Evolutionary conservation across 352 stramenopile species (phyloP), one percentile per base, ranked within the genome.

Genomic region (Globisporangium orthogonon): DNA sequence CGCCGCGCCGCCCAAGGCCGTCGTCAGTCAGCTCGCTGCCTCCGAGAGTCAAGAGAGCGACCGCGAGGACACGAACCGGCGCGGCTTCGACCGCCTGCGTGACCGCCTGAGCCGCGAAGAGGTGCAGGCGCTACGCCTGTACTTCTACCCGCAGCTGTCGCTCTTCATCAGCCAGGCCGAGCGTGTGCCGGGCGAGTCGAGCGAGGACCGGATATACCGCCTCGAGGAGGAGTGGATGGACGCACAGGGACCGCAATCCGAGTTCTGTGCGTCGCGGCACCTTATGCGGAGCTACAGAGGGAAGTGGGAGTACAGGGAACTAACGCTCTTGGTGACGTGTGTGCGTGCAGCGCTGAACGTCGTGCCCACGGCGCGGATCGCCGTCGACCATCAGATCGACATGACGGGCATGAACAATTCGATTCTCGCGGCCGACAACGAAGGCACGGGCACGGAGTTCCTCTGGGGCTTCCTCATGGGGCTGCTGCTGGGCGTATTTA

Each of bases 171-270:
- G 77, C 50, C 82, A 93, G 66, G 84, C 85, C 10, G 80, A 88
- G 56, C 79, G 67, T 3, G 73, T 91, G n/a, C 52, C 67, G 40
- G 81, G 81, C 33, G 85, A 94, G 58, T 87, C 74, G 29, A 91
- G 79, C 52, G 85, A 94, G 59, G 83, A 94, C 64, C 83, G 83
- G 66, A 94, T 94, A 80, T 94, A 93, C 54, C 78, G 85, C 29
- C 58, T 94, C 11, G 85, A 94, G 66, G 85, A 94, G 54, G 83
- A 94, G 70, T 94, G 85, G 85, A 94, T 94, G 83, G 82, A 84
- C 44, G 69, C 81, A 11, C 85, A 94, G 48, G 85, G 85, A n/a
- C 85, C 85, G 3, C 80, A 94, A 50, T 94, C 85, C 0, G 85
- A 94, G 65, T 94, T 94, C 58, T 84, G 85, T 94, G 73, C 40